Base-by-base conservation (phyloP, 2,329 filamentous ascomycete species). In the Aulographum hederae region DNA sequence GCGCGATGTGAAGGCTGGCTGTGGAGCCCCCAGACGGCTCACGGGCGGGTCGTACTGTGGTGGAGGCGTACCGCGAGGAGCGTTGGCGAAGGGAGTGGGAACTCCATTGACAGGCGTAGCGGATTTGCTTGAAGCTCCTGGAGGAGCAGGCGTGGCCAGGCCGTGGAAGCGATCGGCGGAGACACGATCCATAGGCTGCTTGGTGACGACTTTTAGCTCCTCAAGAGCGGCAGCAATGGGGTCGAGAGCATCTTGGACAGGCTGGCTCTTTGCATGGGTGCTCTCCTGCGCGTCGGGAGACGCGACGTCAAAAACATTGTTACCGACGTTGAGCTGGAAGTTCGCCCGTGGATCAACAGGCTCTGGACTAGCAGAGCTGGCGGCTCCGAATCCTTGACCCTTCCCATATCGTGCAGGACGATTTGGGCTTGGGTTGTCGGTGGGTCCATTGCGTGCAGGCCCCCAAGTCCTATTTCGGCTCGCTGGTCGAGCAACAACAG, bases 151-250 rank as follows among this genome's bases (percentile, higher is more conserved):
- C 2, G 86, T 93, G 10, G 79, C 62, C 38, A 98, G 76, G n/a
- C 89, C 86, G 47, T 91, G 81, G 53, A 93, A 94, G 37, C 80
- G 74, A 51, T 98, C 91, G 13, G 85, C 89, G n/a, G 89, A 92
- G 37, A 93, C 72, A n/a, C 91, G 73, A 30, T 69, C 65, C 3
- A 74, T 75, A 5, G 81, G 69, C 43, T 85, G 77, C 54, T 95
- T 95, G 12, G 64, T 67, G 4, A 85, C 78, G 1, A 77, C 81
- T 57, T 92, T 95, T 21, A 98, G 65, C 46, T 98, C 86, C 8
- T 86, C 89, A 5, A 98, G 64, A 16, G 89, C 91, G 43, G 80
- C 69, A 3, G 86, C 89, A 46, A 98, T 93, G 0, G 89, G 89
- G 45, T 98, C 89, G 12, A 67, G 54, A 16, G 82, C 76, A 18